phyloP scores from a whole-genome alignment of 2,329 filamentous ascomycete genomes.

The Trichoderma sp. region DNA sequence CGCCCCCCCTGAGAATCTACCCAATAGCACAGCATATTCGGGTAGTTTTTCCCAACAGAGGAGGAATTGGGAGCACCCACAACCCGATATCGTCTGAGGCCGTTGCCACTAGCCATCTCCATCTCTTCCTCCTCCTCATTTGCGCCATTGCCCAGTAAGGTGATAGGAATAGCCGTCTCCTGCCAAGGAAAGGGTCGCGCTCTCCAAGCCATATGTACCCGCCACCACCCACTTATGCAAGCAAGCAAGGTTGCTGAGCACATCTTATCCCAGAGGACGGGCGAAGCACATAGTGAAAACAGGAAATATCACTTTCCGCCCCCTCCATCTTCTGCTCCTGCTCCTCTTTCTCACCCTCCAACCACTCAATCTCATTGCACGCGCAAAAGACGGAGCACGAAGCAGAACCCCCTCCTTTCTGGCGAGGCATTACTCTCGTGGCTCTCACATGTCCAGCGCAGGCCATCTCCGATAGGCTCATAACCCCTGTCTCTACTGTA shows the following conservation, averaged over 20 bases:
- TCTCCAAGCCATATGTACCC: slow-evolving; percentile 2
- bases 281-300: background rate
- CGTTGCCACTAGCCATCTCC: background rate
- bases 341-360: background rate
- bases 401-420: slow-evolving; percentile 1
- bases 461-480: slow-evolving; percentile 21
- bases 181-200: background rate
- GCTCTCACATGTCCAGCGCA: slow-evolving; percentile 14
- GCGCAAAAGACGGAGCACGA: background rate
- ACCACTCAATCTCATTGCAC: slow-evolving; percentile 16
- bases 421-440: slow-evolving; percentile 13
- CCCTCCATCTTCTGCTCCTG: background rate
- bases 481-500: slow-evolving; percentile 7
- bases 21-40: background rate
- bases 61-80: slow-evolving; percentile 13
- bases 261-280: background rate
- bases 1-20: background rate
- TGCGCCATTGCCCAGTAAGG: background rate
- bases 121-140: background rate
- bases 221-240: slow-evolving; percentile 3
- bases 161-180: slow-evolving; percentile 4
- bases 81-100: slow-evolving; percentile 12
- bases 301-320: background rate
- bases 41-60: slow-evolving; percentile 10
- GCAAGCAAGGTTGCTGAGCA: background rate